A percentile compares a stretch with the other conserved stretches of the same genome.
phyloP scores from a whole-genome alignment of 371 early-diverging fungal genomes.

The Mortierella sp. region DNA sequence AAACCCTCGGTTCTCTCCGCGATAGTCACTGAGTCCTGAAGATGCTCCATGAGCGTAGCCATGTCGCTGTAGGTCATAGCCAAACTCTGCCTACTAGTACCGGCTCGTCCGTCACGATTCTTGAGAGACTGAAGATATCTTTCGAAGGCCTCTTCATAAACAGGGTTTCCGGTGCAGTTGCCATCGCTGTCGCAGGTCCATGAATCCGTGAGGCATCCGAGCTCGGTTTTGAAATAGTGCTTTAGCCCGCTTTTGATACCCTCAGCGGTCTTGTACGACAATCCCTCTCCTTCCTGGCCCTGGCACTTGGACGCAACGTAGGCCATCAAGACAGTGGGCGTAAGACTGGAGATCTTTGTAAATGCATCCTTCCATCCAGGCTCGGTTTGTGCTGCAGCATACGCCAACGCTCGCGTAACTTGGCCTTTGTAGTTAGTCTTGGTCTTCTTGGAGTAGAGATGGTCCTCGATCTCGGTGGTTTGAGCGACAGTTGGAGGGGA shows the following conservation, averaged over 20 bases:
- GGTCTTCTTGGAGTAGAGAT: conserved; percentile 3
- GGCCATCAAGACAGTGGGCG: conserved; percentile 7
- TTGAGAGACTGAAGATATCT: conserved; percentile 9
- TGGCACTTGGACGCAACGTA: conserved; percentile 14
- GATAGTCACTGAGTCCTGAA: conserved; percentile 1
- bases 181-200: conserved; percentile 9
- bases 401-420: conserved; percentile 5
- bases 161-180: conserved; percentile 21
- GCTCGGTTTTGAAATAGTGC: conserved; percentile 3
- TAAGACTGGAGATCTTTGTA: background rate
- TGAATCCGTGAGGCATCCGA: background rate
- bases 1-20: background rate
- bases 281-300: background rate
- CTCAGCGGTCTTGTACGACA: conserved; percentile 12
- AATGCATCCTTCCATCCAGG: conserved; percentile 6
- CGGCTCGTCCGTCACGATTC: background rate
- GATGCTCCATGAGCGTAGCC: background rate
- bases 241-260: conserved; percentile 16
- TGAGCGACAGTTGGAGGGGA: background rate
- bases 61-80: conserved; percentile 10
- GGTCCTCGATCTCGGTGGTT: background rate
- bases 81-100: background rate
- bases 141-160: background rate
- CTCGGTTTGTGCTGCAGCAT: background rate
- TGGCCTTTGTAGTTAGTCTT: conserved; percentile 12